These are phyloP conservation scores for Starmerella potacharoeniae DNA, from an alignment of 805 yeast genomes.

Conservation along the genomic window DNA sequence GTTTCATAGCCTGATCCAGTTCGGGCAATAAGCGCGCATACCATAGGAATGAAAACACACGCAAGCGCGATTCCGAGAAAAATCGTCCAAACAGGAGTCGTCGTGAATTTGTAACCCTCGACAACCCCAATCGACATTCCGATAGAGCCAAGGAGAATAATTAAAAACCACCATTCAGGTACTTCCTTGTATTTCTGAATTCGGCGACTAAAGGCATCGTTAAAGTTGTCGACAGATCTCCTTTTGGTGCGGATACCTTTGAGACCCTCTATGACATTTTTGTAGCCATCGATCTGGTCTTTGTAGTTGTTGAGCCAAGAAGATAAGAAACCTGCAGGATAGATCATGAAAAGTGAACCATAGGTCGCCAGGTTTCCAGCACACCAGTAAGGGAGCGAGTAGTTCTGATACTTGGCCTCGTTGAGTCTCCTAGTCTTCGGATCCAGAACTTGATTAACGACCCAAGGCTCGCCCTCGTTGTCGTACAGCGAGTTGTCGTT, in stretches of 20 bases:
- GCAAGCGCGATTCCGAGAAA: slow-evolving; percentile 48
- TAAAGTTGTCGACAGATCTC: slow-evolving; percentile 30
- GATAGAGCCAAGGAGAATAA: slow-evolving; percentile 35
- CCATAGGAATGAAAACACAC: slow-evolving; percentile 49
- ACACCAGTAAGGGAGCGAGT: slow-evolving; percentile 58
- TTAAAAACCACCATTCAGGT: slow-evolving; percentile 58
- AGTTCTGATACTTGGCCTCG: slow-evolving; percentile 38
- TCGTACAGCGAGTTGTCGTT: slow-evolving; percentile 35
- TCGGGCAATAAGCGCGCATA: slow-evolving; percentile 43
- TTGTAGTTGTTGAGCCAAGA: slow-evolving; percentile 30
- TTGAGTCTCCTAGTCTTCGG: slow-evolving; percentile 34
- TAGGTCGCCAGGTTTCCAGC: slow-evolving; percentile 51
- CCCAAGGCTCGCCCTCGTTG: slow-evolving; percentile 36
- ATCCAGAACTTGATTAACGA: slow-evolving; percentile 38
- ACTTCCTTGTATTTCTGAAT: slow-evolving; percentile 48
- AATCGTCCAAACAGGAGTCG: slow-evolving; percentile 53
- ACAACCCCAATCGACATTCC: slow-evolving; percentile 36
- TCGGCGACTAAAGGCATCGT: slow-evolving; percentile 32
- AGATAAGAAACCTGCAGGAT: slow-evolving; percentile 44
- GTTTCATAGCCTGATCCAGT: slow-evolving; percentile 41
- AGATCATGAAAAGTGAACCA: slow-evolving; percentile 47
- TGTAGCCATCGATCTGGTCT: slow-evolving; percentile 8
- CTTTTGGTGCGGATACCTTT: slow-evolving; percentile 31
- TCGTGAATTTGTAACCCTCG: slow-evolving; percentile 32
- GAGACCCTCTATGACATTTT: slow-evolving; percentile 27